Evolutionary conservation across 352 stramenopile species (phyloP).

Genomic region (Phytophthora cryptogea): DNA sequence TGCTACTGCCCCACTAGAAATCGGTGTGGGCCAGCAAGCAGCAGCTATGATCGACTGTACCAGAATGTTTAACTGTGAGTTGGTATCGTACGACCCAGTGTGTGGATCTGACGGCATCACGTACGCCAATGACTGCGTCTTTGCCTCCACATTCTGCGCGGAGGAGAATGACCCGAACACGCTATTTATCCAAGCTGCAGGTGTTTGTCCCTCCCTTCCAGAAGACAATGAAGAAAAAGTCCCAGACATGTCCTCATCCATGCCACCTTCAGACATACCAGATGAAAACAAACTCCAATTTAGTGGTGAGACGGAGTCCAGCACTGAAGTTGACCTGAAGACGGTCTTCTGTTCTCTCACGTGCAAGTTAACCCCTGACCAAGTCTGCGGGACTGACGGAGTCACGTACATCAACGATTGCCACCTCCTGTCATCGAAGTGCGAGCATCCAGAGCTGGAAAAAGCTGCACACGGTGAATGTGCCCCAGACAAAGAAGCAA

Average conservation of each 20-base stretch:
- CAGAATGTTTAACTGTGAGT: constrained; percentile 16
- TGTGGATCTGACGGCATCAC: constrained; percentile 48
- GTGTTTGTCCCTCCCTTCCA: constrained; percentile 9
- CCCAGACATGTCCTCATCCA: not conserved
- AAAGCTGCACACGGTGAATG: constrained; percentile 48
- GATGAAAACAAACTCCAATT: not conserved
- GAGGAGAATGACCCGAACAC: not conserved
- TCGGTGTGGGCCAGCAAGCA: constrained; percentile 9
- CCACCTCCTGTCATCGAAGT: constrained; percentile 51
- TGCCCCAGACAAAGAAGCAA: not conserved
- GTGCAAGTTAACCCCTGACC: constrained; percentile 37
- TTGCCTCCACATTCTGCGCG: constrained; percentile 26
- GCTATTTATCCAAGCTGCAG: constrained; percentile 27
- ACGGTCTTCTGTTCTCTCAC: constrained; percentile 38
- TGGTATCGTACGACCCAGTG: constrained; percentile 24
- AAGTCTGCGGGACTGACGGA: constrained; percentile 57
- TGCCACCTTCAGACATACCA: not conserved
- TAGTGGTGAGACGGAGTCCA: not conserved
- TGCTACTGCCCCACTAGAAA: constrained; percentile 1
- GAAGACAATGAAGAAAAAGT: not conserved
- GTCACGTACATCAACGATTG: constrained; percentile 63
- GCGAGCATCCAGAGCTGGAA: constrained; percentile 43
- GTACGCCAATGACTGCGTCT: constrained; percentile 47
- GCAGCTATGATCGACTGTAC: constrained; percentile 22
- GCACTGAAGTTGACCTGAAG: constrained; percentile 13